Base-by-base conservation (phyloP, 192 early-diverging fungal genomes). In the Gigaspora rosea region DNA sequence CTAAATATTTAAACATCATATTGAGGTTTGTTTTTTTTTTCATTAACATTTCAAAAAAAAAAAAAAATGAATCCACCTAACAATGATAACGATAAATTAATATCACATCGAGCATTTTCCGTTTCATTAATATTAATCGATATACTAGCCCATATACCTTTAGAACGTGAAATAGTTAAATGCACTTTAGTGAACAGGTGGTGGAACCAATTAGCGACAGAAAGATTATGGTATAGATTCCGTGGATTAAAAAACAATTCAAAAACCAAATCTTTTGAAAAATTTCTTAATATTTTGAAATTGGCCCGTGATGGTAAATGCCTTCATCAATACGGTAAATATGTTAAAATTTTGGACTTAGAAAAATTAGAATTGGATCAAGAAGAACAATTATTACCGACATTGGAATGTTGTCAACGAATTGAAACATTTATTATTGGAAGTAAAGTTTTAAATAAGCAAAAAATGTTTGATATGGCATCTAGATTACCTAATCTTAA, bases 161-260 rank as follows among this genome's bases (percentile, higher is more conserved):
- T 73, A 18, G 8, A 59, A 58, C 52, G n/a, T 5, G 32, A 73
- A 2, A 36, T 73, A 10, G 2, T 54, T 41, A 27, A 52, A 22
- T 73, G 6, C 36, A 51, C 33, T 57, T 20, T 58, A 12, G 71
- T 73, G n/a, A 73, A n/a, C 58, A 18, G 54, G 12, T 73, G 50
- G 71, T 73, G 71, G 71, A 73, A 73, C n/a, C 54, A 73, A 54
- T 20, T 73, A 57, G 71, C 71, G 13, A 73, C 71, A 10, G 71
- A 73, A 73, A 20, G 71, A 18, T n/a, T 73, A 36, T 73, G 71
- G 71, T 47, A 73, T 58, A 73, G 16, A 58, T 73, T 73, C 36
- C 32, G 54, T 18, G 71, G 71, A 57, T 41, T 73, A 18, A 54
- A 27, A 54, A 73, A 73, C 16, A 54, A 73, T 13, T 8, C 54